Evolutionary conservation across 306 rosid species (phyloP).

Genomic region (Spatholobus suberectus): DNA sequence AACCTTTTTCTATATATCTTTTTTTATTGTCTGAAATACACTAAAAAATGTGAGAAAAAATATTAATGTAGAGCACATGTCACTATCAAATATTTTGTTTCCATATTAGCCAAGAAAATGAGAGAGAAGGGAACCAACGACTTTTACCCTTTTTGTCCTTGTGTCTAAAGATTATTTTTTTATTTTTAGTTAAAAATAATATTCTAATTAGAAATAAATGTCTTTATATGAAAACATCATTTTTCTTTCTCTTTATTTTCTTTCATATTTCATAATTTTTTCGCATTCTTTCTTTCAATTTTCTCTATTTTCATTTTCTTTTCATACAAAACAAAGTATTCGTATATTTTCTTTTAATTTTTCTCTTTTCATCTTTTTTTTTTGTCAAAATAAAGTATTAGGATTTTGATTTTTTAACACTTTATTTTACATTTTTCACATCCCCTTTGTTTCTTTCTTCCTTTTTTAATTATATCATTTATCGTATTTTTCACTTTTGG

Average conservation of each 20-base stretch:
- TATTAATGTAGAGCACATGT: not conserved
- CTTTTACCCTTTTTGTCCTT: not conserved
- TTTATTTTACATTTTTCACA: not conserved
- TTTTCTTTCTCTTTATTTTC: not conserved
- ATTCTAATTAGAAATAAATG: not conserved
- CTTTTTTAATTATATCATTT: not conserved
- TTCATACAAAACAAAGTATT: not conserved
- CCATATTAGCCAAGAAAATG: not conserved
- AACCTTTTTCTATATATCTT: not conserved
- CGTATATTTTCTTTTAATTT: not conserved
- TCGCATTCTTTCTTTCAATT: not conserved
- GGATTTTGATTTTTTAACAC: not conserved
- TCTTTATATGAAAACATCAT: not conserved
- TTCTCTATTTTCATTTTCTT: not conserved
- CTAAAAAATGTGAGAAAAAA: not conserved
- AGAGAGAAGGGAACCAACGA: not conserved
- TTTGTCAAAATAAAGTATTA: not conserved
- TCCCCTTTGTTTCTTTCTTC: too few species aligned
- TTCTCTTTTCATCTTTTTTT: not conserved
- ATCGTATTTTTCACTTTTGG: too few species aligned
- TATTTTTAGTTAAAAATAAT: not conserved
- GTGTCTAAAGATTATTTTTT: not conserved
- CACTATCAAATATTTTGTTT: not conserved
- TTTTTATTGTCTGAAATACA: not conserved
- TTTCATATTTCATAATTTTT: not conserved